Base-by-base conservation (phyloP, 208 protist species). In the Trypanosomatidae sp. region DNA sequence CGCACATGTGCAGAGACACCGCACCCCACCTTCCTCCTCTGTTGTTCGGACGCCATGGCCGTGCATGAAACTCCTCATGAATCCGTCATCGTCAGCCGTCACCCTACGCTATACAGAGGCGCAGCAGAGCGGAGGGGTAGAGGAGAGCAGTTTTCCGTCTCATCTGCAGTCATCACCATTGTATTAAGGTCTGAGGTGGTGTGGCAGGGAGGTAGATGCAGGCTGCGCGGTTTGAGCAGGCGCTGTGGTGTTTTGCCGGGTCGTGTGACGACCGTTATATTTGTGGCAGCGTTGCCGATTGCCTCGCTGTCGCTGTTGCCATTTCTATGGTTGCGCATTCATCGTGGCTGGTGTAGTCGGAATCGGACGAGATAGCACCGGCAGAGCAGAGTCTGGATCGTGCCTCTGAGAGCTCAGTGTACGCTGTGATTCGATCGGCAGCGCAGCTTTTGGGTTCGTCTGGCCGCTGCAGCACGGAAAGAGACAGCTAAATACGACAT, bases 391-490 rank as follows among this genome's bases (percentile, higher is more conserved):
- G n/a, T 46, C 22, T 43, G 36, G 13, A 7, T 25, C n/a, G 43
- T 66, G 66, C 36, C 66, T 60, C 52, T 69, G 74, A 41, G 69
- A 79, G n/a, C 68, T 62, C 15, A 79, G 65, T 12, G 60, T 67
- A 25, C 52, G 74, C 49, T 33, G 15, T 15, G 52, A 55, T 43
- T 79, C 62, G 17, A 46, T 30, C 9, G 66, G n/a, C 43, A 28
- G 52, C 8, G 41, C 62, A 8, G 3, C 66, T 43, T 65, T 62
- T 25, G 15, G 9, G 28, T 74, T 60, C 66, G 69, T 50, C 19
- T 50, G 22, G 9, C 71, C 44, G 33, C 71, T 71, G 82, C 76
- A 84, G 73, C 85, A 87, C 41, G 73, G 73, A 67, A 84, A 83
- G 58, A 82, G 52, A 52, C 82, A 87, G 56, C 70, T 58, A 13